Evolutionary conservation across 1,284 basidiomycete species (phyloP), one percentile per base, ranked within the genome.

Genomic region (Porogramme epimiltina): DNA sequence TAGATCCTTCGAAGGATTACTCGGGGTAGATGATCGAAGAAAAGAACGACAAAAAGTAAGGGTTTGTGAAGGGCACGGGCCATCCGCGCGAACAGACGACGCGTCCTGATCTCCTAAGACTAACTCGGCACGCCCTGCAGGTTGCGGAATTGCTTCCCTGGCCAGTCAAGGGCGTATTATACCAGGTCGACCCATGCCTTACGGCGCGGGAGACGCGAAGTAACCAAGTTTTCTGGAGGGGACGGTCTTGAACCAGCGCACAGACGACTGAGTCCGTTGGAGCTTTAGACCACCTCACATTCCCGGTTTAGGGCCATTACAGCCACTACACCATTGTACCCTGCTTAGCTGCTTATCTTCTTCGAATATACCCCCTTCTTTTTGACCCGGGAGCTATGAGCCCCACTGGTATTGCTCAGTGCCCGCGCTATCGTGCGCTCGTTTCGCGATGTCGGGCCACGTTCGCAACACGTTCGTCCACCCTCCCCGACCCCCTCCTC

Each of bases 91-190:
- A 73, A 69, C 89, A 84, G 87, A 87, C 78, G 83, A 83, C 81
- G 64, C 76, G 80, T 70, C 87, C 89, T 87, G 80, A 70, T 89
- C 87, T 90, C 87, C 84, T 76, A 84, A 83, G 89, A 91, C 87
- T 87, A 89, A 89, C 86, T 90, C 83, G 88, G 88, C 82, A 69
- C 78, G 78, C 73, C 80, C 85, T 79, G 83, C 79, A 79, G 82
- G 80, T 84, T 91, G 88, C 88, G 82, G 84, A 89, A 91, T 91
- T 85, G 76, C 89, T 91, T 89, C 84, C 87, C 88, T 91, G 83
- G 84, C 81, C 83, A 75, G 80, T 83, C 84, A 82, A 80, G 84
- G 79, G 71, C 83, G 72, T 67, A 87, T 89, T 90, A 90, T 85
- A 85, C 87, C 85, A 82, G 81, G 77, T 73, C 71, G 64, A 60